These are phyloP conservation scores for Jamesozyma gamospora DNA, from an alignment of 805 yeast genomes.

Conservation along the genomic window DNA sequence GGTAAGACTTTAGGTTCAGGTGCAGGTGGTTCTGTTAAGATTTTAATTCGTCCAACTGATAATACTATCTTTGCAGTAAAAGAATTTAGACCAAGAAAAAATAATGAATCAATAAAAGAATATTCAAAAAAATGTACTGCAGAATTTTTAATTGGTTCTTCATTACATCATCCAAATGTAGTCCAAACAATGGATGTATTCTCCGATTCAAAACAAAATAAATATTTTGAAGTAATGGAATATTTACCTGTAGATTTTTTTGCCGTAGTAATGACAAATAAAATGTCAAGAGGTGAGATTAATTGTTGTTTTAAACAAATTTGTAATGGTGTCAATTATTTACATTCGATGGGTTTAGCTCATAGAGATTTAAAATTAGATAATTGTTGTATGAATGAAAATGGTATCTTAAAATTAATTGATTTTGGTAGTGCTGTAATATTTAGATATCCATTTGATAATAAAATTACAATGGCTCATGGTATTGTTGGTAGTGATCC, in stretches of 20 bases:
- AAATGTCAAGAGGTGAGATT: constrained; percentile 70
- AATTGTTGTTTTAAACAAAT: constrained; percentile 74
- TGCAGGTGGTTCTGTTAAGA: constrained; percentile 75
- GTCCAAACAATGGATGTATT: constrained; percentile 65
- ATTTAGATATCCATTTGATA: constrained; percentile 65
- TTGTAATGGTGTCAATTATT: constrained; percentile 56
- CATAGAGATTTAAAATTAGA: constrained; percentile 77
- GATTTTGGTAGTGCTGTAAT: constrained; percentile 82
- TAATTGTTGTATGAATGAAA: constrained; percentile 65
- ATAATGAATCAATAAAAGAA: constrained; percentile 58
- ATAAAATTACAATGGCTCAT: constrained; percentile 45
- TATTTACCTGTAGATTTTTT: constrained; percentile 77
- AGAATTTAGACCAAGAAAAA: constrained; percentile 62
- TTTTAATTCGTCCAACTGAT: constrained; percentile 59
- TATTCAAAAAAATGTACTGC: constrained; percentile 80
- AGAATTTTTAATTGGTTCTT: constrained; percentile 74
- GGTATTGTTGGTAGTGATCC: constrained; percentile 85
- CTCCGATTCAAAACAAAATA: constrained; percentile 45
- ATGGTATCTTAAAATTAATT: constrained; percentile 67
- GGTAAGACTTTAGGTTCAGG: constrained; percentile 75
- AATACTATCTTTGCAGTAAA: constrained; percentile 69
- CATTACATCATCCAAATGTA: constrained; percentile 70
- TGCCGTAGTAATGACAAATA: constrained; percentile 76
- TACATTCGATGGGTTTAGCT: constrained; percentile 70
- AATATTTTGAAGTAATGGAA: constrained; percentile 76